These are phyloP conservation scores for Oryza nivara DNA, from an alignment of 176 grass and related monocot genomes.

Conservation along the genomic window DNA sequence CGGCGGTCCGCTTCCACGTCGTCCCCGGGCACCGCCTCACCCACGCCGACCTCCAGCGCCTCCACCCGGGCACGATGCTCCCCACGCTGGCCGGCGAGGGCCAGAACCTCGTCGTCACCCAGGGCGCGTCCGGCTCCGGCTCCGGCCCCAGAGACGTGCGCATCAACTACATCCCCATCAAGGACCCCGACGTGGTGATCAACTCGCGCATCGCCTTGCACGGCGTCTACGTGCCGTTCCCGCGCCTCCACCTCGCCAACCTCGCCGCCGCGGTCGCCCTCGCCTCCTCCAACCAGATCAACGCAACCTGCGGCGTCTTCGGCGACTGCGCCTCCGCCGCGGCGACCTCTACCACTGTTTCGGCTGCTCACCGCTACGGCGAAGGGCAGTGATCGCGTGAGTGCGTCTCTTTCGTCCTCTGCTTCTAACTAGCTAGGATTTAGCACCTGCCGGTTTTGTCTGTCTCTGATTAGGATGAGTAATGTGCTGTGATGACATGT, in stretches of 20 bases:
- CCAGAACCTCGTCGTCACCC: slow-evolving; percentile 65
- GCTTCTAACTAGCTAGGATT: slow-evolving; percentile 26
- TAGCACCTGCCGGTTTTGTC: not conserved
- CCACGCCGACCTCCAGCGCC: slow-evolving; percentile 47
- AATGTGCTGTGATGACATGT: slow-evolving; percentile 9
- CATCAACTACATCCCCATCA: slow-evolving; percentile 81
- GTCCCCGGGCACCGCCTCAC: slow-evolving; percentile 62
- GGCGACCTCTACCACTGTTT: slow-evolving; percentile 29
- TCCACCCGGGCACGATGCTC: slow-evolving; percentile 57
- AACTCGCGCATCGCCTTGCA: slow-evolving; percentile 75
- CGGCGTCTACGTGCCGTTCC: slow-evolving; percentile 61
- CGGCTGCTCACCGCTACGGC: slow-evolving; percentile 29
- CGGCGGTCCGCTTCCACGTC: slow-evolving; percentile 68
- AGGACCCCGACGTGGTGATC: slow-evolving; percentile 62
- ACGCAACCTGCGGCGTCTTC: slow-evolving; percentile 29
- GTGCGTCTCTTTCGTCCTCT: not conserved
- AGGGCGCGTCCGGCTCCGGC: slow-evolving; percentile 8
- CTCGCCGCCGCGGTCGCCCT: slow-evolving; percentile 46
- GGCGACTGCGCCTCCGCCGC: slow-evolving; percentile 30
- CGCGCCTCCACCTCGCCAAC: slow-evolving; percentile 59
- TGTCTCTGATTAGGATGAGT: not conserved
- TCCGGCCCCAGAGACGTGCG: slow-evolving; percentile 40
- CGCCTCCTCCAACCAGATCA: slow-evolving; percentile 31
- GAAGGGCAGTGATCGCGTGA: slow-evolving; percentile 40
- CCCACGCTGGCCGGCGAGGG: slow-evolving; percentile 61